These are phyloP conservation scores for Fomes fomentarius DNA, from an alignment of 1,284 basidiomycete species.

Conservation along the genomic window DNA sequence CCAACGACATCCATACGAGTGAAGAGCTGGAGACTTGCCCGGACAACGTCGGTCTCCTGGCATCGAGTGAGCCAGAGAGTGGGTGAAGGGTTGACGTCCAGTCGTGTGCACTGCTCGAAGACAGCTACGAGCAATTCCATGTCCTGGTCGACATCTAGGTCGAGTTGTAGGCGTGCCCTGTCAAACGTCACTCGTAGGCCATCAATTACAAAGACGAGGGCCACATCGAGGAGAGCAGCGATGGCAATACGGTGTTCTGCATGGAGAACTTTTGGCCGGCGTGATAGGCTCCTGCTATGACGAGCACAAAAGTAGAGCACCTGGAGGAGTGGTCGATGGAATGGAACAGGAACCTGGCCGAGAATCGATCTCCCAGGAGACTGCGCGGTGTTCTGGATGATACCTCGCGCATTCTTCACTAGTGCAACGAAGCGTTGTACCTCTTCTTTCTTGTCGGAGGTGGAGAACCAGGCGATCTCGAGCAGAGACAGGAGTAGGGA, in stretches of 20 bases:
- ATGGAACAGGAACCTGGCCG: conserved; percentile 64
- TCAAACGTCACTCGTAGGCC: conserved; percentile 72
- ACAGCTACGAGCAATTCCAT: conserved; percentile 80
- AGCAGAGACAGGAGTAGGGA: conserved; percentile 76
- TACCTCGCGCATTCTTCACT: conserved; percentile 60
- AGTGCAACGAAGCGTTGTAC: conserved; percentile 65
- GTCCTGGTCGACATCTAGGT: conserved; percentile 74
- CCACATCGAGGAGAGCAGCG: conserved; percentile 60
- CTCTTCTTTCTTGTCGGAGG: conserved; percentile 57
- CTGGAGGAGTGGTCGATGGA: conserved; percentile 83
- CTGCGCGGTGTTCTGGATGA: conserved; percentile 77
- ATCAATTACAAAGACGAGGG: conserved; percentile 68
- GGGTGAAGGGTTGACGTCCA: conserved; percentile 68
- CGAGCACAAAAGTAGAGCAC: conserved; percentile 78
- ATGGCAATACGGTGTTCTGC: conserved; percentile 65
- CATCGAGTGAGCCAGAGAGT: conserved; percentile 79
- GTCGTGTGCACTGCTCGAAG: conserved; percentile 78
- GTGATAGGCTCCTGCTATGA: conserved; percentile 57
- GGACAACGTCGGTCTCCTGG: conserved; percentile 82
- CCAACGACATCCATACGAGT: conserved; percentile 72
- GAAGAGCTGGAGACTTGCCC: conserved; percentile 77
- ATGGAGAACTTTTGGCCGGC: conserved; percentile 53
- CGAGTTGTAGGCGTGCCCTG: conserved; percentile 57
- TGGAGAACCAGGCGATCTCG: conserved; percentile 79
- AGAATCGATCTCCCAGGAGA: conserved; percentile 78